Conservation (phyloP, 768 basidiomycete genomes). For the Mrakia frigida region DNA sequence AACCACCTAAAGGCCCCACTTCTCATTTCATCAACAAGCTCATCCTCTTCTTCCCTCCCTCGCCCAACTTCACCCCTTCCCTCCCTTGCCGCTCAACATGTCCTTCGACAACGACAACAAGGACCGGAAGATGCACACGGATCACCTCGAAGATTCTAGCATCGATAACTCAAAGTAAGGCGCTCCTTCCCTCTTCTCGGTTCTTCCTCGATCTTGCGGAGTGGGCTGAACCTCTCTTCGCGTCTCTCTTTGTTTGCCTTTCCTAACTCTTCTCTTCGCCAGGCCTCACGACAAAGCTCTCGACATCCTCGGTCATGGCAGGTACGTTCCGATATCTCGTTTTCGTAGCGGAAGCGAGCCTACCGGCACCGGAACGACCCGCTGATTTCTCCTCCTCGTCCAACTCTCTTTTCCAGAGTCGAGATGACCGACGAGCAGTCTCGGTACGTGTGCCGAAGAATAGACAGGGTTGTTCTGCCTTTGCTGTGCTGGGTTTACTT, state of each 20-base stretch:
- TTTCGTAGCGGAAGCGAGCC: too few species aligned
- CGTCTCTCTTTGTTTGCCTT: neutral
- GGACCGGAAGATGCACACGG: neutral
- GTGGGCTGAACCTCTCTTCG: neutral
- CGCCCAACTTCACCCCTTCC: neutral
- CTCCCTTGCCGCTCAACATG: neutral
- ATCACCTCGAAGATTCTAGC: neutral
- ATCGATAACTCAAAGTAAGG: neutral
- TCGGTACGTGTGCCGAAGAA: conserved; percentile 28
- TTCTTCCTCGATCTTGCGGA: neutral
- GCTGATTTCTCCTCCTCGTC: too few species aligned
- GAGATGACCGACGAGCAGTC: conserved; percentile 23
- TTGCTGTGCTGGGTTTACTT: conserved; percentile 41
- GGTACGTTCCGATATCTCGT: neutral
- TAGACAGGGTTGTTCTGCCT: conserved; percentile 30
- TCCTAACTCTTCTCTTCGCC: neutral
- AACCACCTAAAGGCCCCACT: neutral
- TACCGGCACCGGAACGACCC: too few species aligned
- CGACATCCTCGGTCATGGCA: conserved; percentile 3
- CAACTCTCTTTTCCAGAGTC: neutral
- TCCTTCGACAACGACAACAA: neutral
- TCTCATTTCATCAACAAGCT: neutral
- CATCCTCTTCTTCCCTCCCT: neutral
- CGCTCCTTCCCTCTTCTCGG: neutral
- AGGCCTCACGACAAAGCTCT: conserved; percentile 16